These are phyloP conservation scores for Eremothecium gossypii DNA, from an alignment of 1,139 yeast species.

Conservation along the genomic window DNA sequence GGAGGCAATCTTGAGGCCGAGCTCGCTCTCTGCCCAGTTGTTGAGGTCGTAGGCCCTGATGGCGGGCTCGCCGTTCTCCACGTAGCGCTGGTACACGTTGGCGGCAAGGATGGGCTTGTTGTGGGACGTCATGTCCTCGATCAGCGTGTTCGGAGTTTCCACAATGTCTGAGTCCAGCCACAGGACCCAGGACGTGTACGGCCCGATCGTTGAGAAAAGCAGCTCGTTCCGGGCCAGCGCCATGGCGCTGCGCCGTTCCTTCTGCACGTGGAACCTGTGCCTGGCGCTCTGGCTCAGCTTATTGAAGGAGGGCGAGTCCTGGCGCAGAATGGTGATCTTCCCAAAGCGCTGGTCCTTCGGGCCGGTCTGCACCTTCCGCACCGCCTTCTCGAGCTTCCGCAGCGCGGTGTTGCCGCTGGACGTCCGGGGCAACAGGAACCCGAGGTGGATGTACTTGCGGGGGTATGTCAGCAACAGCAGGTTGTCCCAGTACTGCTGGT, in stretches of 20 bases:
- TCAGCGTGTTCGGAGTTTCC: slow-evolving; percentile 71
- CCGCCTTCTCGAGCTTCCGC: slow-evolving; percentile 58
- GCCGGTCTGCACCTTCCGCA: slow-evolving; percentile 57
- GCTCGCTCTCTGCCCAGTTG: slow-evolving; percentile 92
- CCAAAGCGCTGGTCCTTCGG: slow-evolving; percentile 54
- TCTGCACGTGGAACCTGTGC: slow-evolving; percentile 72
- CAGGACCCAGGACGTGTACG: slow-evolving; percentile 85
- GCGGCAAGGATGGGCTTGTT: slow-evolving; percentile 84
- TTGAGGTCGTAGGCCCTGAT: slow-evolving; percentile 94
- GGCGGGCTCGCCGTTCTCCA: slow-evolving; percentile 49
- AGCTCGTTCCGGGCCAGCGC: slow-evolving; percentile 89
- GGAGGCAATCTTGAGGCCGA: slow-evolving; percentile 66
- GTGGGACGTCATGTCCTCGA: slow-evolving; percentile 83
- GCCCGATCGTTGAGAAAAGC: slow-evolving; percentile 79
- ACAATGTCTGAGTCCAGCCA: slow-evolving; percentile 95
- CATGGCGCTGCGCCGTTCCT: slow-evolving; percentile 82
- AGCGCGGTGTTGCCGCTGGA: slow-evolving; percentile 73
- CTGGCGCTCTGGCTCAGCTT: slow-evolving; percentile 68
- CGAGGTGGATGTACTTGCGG: slow-evolving; percentile 73
- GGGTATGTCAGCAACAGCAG: slow-evolving; percentile 68
- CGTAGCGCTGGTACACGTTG: slow-evolving; percentile 77
- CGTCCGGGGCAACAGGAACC: slow-evolving; percentile 81
- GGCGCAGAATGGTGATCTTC: slow-evolving; percentile 79
- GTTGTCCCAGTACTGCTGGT: slow-evolving; percentile 82
- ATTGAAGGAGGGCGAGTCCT: slow-evolving; percentile 69